Evolutionary conservation across 805 yeast species (phyloP).

Genomic region (Metschnikowia lunata): DNA sequence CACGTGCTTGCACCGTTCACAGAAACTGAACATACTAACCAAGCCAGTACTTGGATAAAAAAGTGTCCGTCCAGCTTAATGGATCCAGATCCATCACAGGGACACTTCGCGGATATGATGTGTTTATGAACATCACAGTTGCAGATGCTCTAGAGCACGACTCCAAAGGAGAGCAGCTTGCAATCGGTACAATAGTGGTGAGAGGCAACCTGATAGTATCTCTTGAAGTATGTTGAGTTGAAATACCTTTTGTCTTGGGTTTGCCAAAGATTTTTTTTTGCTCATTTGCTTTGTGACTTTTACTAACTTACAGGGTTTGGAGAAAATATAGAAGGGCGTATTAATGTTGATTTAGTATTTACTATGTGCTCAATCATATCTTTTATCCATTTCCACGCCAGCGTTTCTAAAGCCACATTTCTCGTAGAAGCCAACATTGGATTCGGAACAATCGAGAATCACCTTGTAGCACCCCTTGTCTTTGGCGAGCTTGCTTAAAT

Average conservation of each 20-base stretch:
- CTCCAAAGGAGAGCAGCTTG: conserved; percentile 44
- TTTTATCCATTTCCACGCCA: conserved; percentile 65
- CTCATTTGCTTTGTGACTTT: no score
- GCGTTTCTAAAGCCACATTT: conserved; percentile 73
- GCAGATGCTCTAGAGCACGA: conserved; percentile 67
- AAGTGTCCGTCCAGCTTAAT: conserved; percentile 67
- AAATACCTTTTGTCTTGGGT: no score
- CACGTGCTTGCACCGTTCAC: no score
- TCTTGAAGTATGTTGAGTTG: conserved; percentile 54
- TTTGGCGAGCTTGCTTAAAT: conserved; percentile 57
- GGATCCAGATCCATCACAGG: conserved; percentile 81
- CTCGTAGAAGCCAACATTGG: conserved; percentile 79
- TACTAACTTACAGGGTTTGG: conserved; percentile 12
- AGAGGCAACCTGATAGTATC: conserved; percentile 78
- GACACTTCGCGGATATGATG: conserved; percentile 78
- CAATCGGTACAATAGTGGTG: conserved; percentile 66
- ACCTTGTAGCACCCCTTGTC: conserved; percentile 76
- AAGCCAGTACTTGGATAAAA: conserved; percentile 68
- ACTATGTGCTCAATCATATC: conserved; percentile 26
- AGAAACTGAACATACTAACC: no score
- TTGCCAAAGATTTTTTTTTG: no score
- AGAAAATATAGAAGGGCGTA: conserved; percentile 4
- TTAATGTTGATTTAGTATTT: background rate
- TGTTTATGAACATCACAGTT: conserved; percentile 66
- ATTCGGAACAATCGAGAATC: conserved; percentile 82